Evolutionary conservation across 148 eudicot genomes (phyloP).

Genomic region (Vaccinium macrocarpon): DNA sequence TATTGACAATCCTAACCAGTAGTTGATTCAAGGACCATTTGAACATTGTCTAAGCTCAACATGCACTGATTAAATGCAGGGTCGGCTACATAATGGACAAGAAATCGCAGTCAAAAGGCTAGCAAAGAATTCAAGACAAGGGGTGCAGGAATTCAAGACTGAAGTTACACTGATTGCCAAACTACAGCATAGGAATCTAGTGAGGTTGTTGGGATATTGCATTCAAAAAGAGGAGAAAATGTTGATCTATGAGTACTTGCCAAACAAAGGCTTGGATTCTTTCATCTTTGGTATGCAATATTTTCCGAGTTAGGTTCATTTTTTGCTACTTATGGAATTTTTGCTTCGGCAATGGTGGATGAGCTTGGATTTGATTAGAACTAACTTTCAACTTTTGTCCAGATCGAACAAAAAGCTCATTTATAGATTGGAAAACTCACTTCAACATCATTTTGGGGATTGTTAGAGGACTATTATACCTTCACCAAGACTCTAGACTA

Average conservation of each 20-base stretch:
- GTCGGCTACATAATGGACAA: slow-evolving; percentile 28
- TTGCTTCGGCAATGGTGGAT: neutral
- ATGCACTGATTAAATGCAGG: slow-evolving; percentile 20
- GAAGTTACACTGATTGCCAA: neutral
- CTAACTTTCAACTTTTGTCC: neutral
- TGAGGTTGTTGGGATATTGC: neutral
- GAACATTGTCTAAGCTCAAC: neutral
- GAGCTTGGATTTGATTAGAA: neutral
- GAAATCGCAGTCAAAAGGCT: slow-evolving; percentile 61
- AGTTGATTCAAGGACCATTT: neutral
- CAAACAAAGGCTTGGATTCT: slow-evolving; percentile 55
- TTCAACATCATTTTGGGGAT: slow-evolving; percentile 3
- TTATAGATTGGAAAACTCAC: slow-evolving; percentile 41
- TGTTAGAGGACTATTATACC: slow-evolving; percentile 1
- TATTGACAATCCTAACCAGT: neutral
- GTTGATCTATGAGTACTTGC: slow-evolving; percentile 48
- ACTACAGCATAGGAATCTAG: neutral
- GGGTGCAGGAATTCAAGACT: slow-evolving; percentile 55
- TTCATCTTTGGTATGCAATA: slow-evolving; percentile 44
- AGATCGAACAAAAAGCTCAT: slow-evolving; percentile 39
- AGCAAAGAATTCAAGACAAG: slow-evolving; percentile 52
- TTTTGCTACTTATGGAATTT: neutral
- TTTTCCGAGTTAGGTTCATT: neutral
- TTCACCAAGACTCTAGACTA: slow-evolving; percentile 6
- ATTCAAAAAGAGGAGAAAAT: neutral